Evolutionary conservation across 2,329 filamentous ascomycete genomes (phyloP).

Genomic region (Diplodia mutila): DNA sequence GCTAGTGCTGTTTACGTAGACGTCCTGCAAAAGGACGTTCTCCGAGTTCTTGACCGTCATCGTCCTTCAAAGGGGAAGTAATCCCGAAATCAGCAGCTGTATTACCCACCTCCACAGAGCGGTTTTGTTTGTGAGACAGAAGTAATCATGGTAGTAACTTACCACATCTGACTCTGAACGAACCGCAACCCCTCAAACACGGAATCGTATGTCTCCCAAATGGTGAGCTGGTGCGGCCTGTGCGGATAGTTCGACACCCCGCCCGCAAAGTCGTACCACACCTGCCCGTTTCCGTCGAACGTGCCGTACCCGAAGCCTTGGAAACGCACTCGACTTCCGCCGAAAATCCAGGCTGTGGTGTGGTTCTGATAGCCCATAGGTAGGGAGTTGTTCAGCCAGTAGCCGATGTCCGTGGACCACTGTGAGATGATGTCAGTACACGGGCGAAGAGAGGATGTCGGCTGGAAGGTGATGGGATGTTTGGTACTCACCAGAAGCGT

Average conservation of each 20-base stretch:
- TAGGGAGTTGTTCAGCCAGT: constrained; percentile 58
- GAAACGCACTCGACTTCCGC: not conserved
- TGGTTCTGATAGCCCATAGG: constrained; percentile 61
- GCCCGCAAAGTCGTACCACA: constrained; percentile 60
- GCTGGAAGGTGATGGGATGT: not conserved
- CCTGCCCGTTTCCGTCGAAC: constrained; percentile 63
- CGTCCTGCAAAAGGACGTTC: constrained; percentile 54
- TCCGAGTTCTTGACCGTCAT: constrained; percentile 57
- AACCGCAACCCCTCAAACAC: constrained; percentile 55
- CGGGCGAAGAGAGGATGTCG: not conserved
- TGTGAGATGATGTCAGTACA: not conserved
- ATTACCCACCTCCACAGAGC: not conserved
- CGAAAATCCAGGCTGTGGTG: constrained; percentile 57
- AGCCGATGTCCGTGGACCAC: constrained; percentile 49
- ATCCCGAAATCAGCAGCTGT: constrained; percentile 28
- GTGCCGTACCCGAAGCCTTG: constrained; percentile 45
- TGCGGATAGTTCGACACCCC: constrained; percentile 37
- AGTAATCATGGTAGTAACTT: not conserved
- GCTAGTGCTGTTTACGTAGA: constrained; percentile 58
- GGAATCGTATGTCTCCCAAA: constrained; percentile 55
- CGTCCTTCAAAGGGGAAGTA: constrained; percentile 34
- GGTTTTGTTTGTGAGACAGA: not conserved
- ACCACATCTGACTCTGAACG: constrained; percentile 64
- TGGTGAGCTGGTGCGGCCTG: constrained; percentile 58
- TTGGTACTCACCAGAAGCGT: constrained; percentile 47